Conservation (phyloP, 441 rosid species). For the Rhodomyrtus psidioides region DNA sequence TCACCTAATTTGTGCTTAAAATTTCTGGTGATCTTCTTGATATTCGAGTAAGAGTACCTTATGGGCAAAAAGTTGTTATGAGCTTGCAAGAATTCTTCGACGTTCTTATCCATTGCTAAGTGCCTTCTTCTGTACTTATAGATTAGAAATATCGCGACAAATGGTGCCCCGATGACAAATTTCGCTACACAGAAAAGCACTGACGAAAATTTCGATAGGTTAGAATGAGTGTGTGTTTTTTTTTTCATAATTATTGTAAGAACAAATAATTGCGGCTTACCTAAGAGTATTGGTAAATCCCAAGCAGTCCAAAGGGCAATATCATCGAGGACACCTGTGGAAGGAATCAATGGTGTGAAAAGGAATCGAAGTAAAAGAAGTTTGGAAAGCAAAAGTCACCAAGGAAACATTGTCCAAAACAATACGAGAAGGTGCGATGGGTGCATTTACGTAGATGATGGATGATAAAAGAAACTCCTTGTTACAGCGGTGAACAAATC, state of each 20-base stretch:
- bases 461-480: no score
- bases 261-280: background rate
- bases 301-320: background rate
- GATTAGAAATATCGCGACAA: background rate
- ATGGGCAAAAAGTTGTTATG: background rate
- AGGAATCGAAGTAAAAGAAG: background rate
- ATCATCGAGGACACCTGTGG: background rate
- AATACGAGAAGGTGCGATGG: no score
- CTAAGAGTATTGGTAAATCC: background rate
- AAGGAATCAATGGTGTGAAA: background rate
- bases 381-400: background rate
- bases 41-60: background rate
- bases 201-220: background rate
- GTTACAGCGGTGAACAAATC: no score
- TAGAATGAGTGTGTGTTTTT: background rate
- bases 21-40: background rate
- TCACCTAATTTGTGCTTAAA: background rate
- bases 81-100: background rate
- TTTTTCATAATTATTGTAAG: background rate
- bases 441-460: no score
- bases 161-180: background rate
- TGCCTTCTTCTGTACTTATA: background rate
- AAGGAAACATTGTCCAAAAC: background rate
- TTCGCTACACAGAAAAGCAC: background rate
- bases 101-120: background rate